Conservation (phyloP, 805 yeast genomes). For the Candida andamanensis region DNA sequence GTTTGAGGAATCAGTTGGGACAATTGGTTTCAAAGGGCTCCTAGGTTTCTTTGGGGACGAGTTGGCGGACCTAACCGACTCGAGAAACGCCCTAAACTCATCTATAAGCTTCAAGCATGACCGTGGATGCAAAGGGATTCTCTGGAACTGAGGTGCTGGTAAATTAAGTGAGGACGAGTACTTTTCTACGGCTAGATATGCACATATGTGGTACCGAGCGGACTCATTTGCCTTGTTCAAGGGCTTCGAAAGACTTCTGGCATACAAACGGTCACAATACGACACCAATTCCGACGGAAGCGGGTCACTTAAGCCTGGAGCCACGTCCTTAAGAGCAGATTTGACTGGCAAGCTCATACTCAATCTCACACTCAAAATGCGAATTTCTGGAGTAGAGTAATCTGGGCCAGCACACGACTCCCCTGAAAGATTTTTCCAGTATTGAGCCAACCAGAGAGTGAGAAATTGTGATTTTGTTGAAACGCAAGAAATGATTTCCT, state of each 20-base stretch:
- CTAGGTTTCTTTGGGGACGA: conserved; percentile 12
- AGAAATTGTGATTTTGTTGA: conserved; percentile 6
- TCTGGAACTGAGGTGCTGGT: conserved; percentile 45
- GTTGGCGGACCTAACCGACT: conserved; percentile 12
- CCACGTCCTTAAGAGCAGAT: conserved; percentile 42
- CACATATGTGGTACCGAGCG: conserved; percentile 66
- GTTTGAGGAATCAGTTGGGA: too few relatives aligned
- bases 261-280: conserved; percentile 38
- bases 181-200: conserved; percentile 53
- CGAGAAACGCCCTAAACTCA: conserved; percentile 37
- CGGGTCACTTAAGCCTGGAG: conserved; percentile 44
- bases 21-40: conserved; percentile 3
- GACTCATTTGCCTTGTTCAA: conserved; percentile 52
- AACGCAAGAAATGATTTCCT: conserved; percentile 1
- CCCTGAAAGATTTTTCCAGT: not conserved
- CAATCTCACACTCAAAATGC: conserved; percentile 1
- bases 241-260: conserved; percentile 45
- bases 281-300: conserved; percentile 38
- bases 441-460: conserved; percentile 10
- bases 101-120: conserved; percentile 37
- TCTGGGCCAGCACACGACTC: too few relatives aligned
- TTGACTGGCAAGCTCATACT: conserved; percentile 17
- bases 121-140: conserved; percentile 55
- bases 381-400: too few relatives aligned
- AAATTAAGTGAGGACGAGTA: conserved; percentile 36